Conservation (phyloP, 305 asterid species). For the Solanum hybrid region DNA sequence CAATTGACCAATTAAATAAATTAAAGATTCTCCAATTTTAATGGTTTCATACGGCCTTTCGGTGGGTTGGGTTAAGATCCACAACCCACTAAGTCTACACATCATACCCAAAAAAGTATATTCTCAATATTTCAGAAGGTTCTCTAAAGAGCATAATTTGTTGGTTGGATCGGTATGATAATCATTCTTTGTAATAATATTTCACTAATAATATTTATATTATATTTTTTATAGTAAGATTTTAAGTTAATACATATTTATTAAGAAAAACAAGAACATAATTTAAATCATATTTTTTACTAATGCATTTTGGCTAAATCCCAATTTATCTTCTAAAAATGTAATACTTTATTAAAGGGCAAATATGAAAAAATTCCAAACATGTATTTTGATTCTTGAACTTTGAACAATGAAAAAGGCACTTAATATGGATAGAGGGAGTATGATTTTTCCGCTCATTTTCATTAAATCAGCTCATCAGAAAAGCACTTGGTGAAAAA, state of each 20-base stretch:
- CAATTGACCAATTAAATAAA: not conserved
- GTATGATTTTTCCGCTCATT: not conserved
- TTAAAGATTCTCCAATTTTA: not conserved
- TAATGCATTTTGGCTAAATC: too few species aligned
- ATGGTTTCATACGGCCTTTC: not conserved
- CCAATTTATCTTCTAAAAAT: not conserved
- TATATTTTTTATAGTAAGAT: not conserved
- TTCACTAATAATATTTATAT: not conserved
- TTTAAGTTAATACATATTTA: not conserved
- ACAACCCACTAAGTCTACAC: not conserved
- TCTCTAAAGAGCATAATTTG: not conserved
- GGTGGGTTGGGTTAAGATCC: not conserved
- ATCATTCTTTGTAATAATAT: not conserved
- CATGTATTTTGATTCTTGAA: too few species aligned
- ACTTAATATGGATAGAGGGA: not conserved
- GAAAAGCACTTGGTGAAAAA: fast-evolving
- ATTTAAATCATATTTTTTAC: too few species aligned
- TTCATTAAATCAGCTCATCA: too few species aligned
- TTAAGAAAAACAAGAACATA: too few species aligned
- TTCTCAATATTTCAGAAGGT: not conserved
- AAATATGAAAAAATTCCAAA: not conserved
- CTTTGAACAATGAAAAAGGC: too few species aligned
- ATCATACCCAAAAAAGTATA: not conserved
- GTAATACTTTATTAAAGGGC: too few species aligned
- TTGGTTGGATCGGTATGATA: not conserved